These are phyloP conservation scores for Biscutella laevigata DNA, from an alignment of 441 rosid genomes.

Conservation along the genomic window DNA sequence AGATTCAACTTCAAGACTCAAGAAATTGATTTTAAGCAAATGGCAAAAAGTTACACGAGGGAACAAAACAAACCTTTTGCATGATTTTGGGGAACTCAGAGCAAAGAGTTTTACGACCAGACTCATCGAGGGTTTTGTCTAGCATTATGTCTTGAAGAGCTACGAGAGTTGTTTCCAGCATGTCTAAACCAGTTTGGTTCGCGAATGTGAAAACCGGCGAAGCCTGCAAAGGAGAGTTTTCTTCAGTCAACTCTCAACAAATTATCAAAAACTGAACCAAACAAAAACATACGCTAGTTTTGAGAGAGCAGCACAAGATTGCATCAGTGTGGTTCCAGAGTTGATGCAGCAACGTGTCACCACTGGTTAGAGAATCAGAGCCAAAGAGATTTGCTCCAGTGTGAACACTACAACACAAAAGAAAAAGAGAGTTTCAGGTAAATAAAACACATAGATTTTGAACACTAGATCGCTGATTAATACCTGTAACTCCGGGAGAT, in stretches of 20 bases:
- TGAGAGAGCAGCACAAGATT: slow-evolving; percentile 76
- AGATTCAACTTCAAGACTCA: not conserved
- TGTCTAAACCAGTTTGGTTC: slow-evolving; percentile 92
- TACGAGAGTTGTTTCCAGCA: slow-evolving; percentile 90
- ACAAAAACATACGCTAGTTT: too few species aligned
- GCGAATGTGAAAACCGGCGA: slow-evolving; percentile 85
- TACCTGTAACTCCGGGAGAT: slow-evolving; percentile 82
- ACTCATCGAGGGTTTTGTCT: slow-evolving; percentile 76
- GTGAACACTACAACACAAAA: slow-evolving; percentile 41
- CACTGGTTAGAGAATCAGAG: slow-evolving; percentile 36
- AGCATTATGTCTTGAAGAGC: slow-evolving; percentile 91
- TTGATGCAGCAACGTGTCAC: slow-evolving; percentile 65
- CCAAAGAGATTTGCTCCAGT: slow-evolving; percentile 60
- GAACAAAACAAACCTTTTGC: slow-evolving; percentile 54
- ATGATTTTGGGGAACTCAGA: slow-evolving; percentile 76
- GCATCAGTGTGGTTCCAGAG: slow-evolving; percentile 85
- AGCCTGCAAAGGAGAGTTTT: slow-evolving; percentile 35
- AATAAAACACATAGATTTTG: not conserved
- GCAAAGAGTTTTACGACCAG: slow-evolving; percentile 69
- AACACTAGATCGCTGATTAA: not conserved
- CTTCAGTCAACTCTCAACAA: not conserved
- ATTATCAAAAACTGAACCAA: too few species aligned
- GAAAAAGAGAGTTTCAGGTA: not conserved
- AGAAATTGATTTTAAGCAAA: not conserved
- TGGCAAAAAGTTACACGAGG: not conserved